Conservation (phyloP, 2,329 filamentous ascomycete genomes). For the Epichloe festucae region DNA sequence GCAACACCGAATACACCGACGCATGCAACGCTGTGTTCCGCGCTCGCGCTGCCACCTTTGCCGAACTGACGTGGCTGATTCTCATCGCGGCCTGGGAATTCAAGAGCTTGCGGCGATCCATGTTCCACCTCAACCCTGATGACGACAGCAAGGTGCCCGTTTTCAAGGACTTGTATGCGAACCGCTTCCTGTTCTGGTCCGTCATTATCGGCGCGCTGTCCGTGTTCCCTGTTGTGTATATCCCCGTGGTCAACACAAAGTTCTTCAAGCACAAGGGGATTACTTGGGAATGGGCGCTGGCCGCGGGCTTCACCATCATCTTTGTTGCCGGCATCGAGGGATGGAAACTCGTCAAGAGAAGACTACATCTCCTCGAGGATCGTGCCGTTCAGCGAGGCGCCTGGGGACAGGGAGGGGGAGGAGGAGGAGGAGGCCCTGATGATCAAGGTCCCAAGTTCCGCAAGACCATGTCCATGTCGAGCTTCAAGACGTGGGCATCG, state of each 20-base stretch:
- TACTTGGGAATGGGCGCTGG: conserved; percentile 63
- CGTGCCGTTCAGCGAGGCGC: conserved; percentile 33
- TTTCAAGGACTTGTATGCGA: conserved; percentile 52
- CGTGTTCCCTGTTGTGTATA: conserved; percentile 58
- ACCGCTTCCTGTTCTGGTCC: conserved; percentile 58
- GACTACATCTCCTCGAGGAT: conserved; percentile 38
- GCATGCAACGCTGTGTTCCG: conserved; percentile 50
- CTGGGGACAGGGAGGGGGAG: conserved; percentile 35
- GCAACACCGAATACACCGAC: conserved; percentile 46
- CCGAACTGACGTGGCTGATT: conserved; percentile 60
- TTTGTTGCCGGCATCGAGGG: conserved; percentile 56
- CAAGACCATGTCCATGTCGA: conserved; percentile 38
- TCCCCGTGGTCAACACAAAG: conserved; percentile 53
- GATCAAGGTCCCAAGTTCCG: conserved; percentile 31
- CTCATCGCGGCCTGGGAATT: conserved; percentile 69
- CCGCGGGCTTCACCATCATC: conserved; percentile 47
- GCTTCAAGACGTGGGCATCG: conserved; percentile 34
- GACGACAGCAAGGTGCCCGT: conserved; percentile 37
- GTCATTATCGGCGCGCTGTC: conserved; percentile 47
- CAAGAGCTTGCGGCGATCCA: conserved; percentile 56
- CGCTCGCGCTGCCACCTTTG: conserved; percentile 61
- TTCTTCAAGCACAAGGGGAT: conserved; percentile 64
- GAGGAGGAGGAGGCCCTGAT: conserved; percentile 30
- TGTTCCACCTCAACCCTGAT: conserved; percentile 53
- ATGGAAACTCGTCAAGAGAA: conserved; percentile 60